Evolutionary conservation across 1,284 basidiomycete species (phyloP).

Genomic region (Ustilago nuda): DNA sequence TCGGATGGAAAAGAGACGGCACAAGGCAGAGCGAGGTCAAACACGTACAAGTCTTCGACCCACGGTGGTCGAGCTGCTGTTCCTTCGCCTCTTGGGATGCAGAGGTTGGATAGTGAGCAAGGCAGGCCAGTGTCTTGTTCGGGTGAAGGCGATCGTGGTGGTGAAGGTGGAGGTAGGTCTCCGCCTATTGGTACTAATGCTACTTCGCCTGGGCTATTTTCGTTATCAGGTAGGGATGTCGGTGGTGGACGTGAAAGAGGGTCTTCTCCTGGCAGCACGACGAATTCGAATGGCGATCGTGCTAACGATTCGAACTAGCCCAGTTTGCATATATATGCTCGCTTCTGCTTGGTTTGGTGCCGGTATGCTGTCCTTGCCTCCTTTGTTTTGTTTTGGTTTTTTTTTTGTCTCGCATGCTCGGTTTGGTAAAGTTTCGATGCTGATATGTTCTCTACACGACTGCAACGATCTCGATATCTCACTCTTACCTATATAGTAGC

Average conservation of each 20-base stretch:
- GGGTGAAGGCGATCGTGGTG: background rate
- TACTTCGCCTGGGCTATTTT: constrained; percentile 14
- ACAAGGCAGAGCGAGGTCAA: constrained; percentile 20
- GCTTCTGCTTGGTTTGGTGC: background rate
- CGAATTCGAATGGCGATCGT: background rate
- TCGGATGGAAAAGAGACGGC: constrained; percentile 5
- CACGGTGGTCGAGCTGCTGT: constrained; percentile 5
- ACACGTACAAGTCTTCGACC: constrained; percentile 27
- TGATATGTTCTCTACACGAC: too few relatives aligned
- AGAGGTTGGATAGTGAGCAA: background rate
- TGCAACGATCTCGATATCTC: too few relatives aligned
- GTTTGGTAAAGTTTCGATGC: too few relatives aligned
- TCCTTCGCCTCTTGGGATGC: background rate
- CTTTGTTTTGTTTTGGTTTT: background rate
- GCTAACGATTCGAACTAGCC: background rate
- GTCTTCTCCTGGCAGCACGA: background rate
- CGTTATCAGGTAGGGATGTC: background rate
- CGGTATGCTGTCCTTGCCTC: background rate
- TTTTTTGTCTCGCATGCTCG: too few relatives aligned
- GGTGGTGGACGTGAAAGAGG: background rate
- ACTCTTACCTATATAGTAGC: background rate
- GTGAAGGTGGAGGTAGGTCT: background rate
- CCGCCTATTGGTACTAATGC: background rate
- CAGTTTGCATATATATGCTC: background rate
- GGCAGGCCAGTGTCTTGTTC: background rate